These are phyloP conservation scores for Leccinum fuscescens DNA, from an alignment of 1,284 basidiomycete species.

Conservation along the genomic window DNA sequence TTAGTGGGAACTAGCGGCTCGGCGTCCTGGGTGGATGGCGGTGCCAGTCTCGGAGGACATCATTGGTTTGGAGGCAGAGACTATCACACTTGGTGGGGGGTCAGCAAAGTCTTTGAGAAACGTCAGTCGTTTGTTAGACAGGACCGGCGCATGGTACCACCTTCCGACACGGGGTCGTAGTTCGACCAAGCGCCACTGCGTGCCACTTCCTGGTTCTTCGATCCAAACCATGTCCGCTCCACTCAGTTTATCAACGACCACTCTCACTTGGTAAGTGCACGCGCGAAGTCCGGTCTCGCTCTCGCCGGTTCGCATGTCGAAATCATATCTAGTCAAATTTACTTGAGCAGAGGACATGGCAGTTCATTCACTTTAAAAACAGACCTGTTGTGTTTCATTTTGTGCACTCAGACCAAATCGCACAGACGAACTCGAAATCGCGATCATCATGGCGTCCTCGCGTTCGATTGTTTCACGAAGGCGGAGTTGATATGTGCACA, in stretches of 20 bases:
- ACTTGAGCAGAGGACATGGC: too few species aligned
- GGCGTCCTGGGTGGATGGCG: background rate
- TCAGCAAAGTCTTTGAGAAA: background rate
- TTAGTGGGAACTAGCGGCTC: too few species aligned
- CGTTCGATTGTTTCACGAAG: too few species aligned
- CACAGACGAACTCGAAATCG: too few species aligned
- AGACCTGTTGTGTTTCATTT: too few species aligned
- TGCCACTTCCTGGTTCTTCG: constrained; percentile 37
- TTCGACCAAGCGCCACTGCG: constrained; percentile 1
- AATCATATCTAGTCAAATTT: too few species aligned
- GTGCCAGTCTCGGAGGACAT: background rate
- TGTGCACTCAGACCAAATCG: too few species aligned
- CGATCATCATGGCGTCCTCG: too few species aligned
- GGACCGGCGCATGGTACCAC: background rate
- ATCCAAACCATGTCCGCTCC: constrained; percentile 60
- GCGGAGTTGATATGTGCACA: too few species aligned
- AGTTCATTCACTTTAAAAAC: too few species aligned
- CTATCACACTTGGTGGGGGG: background rate
- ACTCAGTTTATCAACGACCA: constrained; percentile 41
- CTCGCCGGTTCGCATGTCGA: too few species aligned
- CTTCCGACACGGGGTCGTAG: constrained; percentile 3
- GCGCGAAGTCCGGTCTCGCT: too few species aligned
- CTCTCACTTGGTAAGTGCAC: constrained; percentile 62
- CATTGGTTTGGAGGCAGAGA: background rate
- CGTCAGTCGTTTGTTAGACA: background rate